Evolutionary conservation across 768 basidiomycete species (phyloP).

Genomic region (Favolaschia claudopus): DNA sequence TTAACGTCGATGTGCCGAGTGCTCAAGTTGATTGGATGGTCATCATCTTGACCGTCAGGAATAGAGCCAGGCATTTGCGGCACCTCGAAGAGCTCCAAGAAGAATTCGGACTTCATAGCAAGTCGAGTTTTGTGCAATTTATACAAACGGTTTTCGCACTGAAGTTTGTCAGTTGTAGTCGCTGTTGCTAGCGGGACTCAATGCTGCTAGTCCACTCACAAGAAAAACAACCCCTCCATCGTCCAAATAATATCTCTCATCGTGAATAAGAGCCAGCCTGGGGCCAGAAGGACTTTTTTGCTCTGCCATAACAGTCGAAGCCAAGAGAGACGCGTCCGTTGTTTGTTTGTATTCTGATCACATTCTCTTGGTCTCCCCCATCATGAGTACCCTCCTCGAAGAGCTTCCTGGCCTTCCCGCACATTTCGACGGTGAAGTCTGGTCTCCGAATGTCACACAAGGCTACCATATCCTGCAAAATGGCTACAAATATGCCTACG

Average conservation of each 20-base stretch:
- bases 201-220: too few relatives aligned
- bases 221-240: too few relatives aligned
- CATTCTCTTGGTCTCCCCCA: not conserved
- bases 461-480: not conserved
- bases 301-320: too few relatives aligned
- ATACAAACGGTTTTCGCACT: not conserved
- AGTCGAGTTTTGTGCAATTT: not conserved
- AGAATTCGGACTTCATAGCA: not conserved
- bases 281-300: too few relatives aligned
- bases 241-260: too few relatives aligned
- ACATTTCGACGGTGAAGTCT: not conserved
- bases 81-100: not conserved
- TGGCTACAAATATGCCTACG: constrained; percentile 5
- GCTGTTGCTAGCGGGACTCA: too few relatives aligned
- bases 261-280: too few relatives aligned
- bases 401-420: constrained; percentile 1
- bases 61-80: not conserved
- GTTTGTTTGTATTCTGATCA: too few relatives aligned
- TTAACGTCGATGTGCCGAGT: not conserved
- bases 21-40: constrained; percentile 8
- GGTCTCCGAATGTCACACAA: constrained; percentile 13
- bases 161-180: too few relatives aligned
- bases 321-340: too few relatives aligned
- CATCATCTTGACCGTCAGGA: not conserved
- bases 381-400: constrained; percentile 8